phyloP scores from a whole-genome alignment of 2,329 filamentous ascomycete genomes.

The Penicillium sp. region DNA sequence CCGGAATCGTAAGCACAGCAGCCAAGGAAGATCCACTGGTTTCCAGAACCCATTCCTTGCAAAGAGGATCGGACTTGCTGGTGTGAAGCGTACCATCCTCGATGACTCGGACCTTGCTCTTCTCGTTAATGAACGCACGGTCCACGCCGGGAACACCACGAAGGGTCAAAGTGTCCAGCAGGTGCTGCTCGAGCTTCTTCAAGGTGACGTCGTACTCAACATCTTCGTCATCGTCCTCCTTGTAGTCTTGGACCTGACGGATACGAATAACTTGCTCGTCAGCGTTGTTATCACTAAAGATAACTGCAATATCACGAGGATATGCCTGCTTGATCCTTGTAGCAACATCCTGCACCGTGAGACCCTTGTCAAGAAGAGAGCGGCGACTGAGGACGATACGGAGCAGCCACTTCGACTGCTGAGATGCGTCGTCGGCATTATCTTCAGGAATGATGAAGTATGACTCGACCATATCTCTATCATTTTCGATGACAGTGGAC shows the following conservation, averaged over 20 bases:
- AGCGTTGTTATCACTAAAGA: conserved; percentile 97
- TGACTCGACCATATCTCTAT: conserved; percentile 91
- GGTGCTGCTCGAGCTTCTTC: conserved; percentile 85
- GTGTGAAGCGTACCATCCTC: conserved; percentile 72
- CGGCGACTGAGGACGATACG: conserved; percentile 91
- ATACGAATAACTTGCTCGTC: conserved; percentile 93
- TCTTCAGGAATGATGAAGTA: conserved; percentile 95
- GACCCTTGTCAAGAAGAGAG: conserved; percentile 86
- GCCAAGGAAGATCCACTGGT: conserved; percentile 87
- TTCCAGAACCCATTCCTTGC: conserved; percentile 93
- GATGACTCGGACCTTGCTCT: conserved; percentile 65
- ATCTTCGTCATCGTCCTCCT: conserved; percentile 69
- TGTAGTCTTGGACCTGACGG: conserved; percentile 69
- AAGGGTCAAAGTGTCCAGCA: conserved; percentile 86
- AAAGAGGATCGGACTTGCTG: conserved; percentile 70
- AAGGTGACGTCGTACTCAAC: conserved; percentile 89
- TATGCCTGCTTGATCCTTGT: conserved; percentile 87
- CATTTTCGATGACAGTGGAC: conserved; percentile 79
- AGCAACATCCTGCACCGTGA: conserved; percentile 89
- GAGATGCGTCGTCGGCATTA: conserved; percentile 59
- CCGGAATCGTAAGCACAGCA: conserved; percentile 79
- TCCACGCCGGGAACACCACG: conserved; percentile 88
- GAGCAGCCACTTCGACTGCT: conserved; percentile 90
- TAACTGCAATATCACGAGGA: conserved; percentile 78
- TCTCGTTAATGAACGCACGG: conserved; percentile 88